Evolutionary conservation across 2,329 filamentous ascomycete genomes (phyloP), one percentile per base, ranked within the genome.

Genomic region (Fusarium multiceps): DNA sequence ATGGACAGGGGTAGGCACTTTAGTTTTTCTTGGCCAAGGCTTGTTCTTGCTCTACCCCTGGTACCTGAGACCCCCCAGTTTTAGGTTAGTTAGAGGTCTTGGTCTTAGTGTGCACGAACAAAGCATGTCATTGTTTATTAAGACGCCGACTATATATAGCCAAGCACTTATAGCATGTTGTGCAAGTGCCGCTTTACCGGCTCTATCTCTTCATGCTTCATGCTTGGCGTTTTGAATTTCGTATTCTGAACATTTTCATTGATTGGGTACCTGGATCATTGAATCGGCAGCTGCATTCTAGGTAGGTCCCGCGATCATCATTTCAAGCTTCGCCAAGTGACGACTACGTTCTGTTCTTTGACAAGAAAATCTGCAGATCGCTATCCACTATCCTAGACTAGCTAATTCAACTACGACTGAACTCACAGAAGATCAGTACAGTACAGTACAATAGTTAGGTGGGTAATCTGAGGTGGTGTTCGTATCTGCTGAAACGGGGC

Each of bases 11-110:
- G 55, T 27, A 21, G 13, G 40, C 23, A 11, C 47, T 34, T 66
- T 66, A 49, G 63, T 48, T 46, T 54, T 55, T 67, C 61, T 67
- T 67, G 53, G 50, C 63, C 43, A 66, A 66, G 64, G 63, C 63
- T 66, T 66, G 59, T 49, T 54, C 41, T 48, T 45, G 30, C 18
- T 37, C 25, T 30, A 27, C 34, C 37, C 48, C 30, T 48, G 28
- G 49, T 61, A 30, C 42, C 55, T 66, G 61, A 66, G 48, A 43
- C 53, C 55, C 34, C 34, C 62, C 48, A 6, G 48, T 61, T 55
- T 60, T 66, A 49, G 49, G 47, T 60, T 66, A 34, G 42, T 60
- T 66, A 54, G 42, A 66, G 27, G 42, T 66, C 43, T 61, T 45
- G 55, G 37, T 34, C 43, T 42, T 41, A 21, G 32, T 32, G 30